A percentile compares a stretch with the other conserved stretches of the same genome.
These are phyloP conservation scores for Turritis glabra DNA, from an alignment of 345 rosid genomes.

Conservation along the genomic window DNA sequence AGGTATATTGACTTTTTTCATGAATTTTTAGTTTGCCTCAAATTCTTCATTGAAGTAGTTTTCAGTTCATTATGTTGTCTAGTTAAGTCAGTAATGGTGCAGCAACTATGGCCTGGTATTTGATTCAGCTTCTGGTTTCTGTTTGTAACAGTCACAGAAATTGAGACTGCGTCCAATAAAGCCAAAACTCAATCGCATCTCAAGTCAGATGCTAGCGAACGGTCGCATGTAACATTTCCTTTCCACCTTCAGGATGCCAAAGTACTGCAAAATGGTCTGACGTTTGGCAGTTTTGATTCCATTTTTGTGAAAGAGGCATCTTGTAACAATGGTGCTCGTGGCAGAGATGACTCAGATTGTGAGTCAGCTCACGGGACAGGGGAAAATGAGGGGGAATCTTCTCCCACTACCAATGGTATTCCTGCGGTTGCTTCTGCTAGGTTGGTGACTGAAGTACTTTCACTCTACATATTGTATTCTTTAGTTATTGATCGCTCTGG, in stretches of 20 bases:
- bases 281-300: constrained; percentile 85
- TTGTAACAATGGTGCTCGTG: constrained; percentile 36
- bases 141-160: constrained; percentile 17
- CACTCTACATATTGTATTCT: not conserved
- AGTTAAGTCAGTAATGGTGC: constrained; percentile 1
- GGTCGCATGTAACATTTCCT: constrained; percentile 76
- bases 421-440: constrained; percentile 36
- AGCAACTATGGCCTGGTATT: constrained; percentile 1
- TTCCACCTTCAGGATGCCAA: constrained; percentile 70
- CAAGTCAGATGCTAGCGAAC: constrained; percentile 42
- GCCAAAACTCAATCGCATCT: constrained; percentile 40
- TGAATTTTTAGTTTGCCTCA: not conserved
- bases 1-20: constrained; percentile 40
- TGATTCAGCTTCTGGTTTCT: constrained; percentile 15
- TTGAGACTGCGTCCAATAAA: constrained; percentile 34
- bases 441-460: constrained; percentile 48
- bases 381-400: constrained; percentile 48
- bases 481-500: constrained; percentile 2
- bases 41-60: not conserved
- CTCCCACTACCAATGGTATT: constrained; percentile 27
- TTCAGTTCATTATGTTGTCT: not conserved
- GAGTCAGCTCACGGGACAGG: constrained; percentile 46
- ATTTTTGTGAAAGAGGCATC: constrained; percentile 39
- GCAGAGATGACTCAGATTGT: constrained; percentile 39
- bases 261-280: constrained; percentile 67